Base-by-base conservation (phyloP, 1,284 basidiomycete genomes). In the Papiliotrema terrestris region DNA sequence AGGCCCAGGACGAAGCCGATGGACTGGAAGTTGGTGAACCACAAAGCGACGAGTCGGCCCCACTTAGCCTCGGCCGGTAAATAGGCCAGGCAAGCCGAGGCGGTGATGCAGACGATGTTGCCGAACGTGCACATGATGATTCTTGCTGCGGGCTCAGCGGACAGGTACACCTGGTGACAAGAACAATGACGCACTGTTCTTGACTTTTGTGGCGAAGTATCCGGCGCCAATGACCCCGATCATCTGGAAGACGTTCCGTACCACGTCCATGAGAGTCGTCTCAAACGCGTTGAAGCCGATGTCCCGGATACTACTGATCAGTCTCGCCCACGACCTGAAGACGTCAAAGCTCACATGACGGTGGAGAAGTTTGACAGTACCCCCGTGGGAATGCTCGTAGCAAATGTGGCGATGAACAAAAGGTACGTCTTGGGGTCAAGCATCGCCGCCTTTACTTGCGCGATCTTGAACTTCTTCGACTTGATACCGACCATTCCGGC, bases 381-480 rank as follows among this genome's bases (percentile, higher is more conserved):
- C 17, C 63, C 65, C 43, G 55, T 66, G 11, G 64, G 61, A 37
- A 66, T 60, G 11, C 29, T 32, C 6, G 54, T 48, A n/a, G 56
- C 52, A 41, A 60, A 48, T 13, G 58, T 42, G 38, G 57, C 60
- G 20, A 68, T 43, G 56, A 76, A 72, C 6, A 76, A 61, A 56
- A 32, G 29, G 29, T 32, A 32, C 29, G 29, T 32, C 29, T 74
- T 74, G 6, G 29, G 29, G 11, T 32, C 29, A 17, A 50, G 41
- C 32, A 74, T 54, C 5, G 66, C 63, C 51, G 59, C 58, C n/a
- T 62, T 49, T 22, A 73, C 55, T 49, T 75, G 73, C 29, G 69
- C 66, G 45, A 54, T 50, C 52, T 73, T 72, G 63, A 73, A 75
- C 25, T 55, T 59, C 42, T 68, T 70, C 52, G 69, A 70, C 56